Conservation (phyloP, 345 rosid species). For the Capsella bursapastoris region DNA sequence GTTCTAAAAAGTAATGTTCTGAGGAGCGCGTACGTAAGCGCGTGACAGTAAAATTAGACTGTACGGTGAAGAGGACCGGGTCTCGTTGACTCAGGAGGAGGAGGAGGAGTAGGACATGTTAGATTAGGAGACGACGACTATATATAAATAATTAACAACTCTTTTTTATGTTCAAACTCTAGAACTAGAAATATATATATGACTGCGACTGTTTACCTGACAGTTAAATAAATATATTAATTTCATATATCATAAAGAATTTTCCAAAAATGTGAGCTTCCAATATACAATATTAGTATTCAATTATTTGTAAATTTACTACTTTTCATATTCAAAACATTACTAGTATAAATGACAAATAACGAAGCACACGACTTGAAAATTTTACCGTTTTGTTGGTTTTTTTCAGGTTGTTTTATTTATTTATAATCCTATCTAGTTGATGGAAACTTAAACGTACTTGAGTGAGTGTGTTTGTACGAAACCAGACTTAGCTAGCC, state of each 20-base stretch:
- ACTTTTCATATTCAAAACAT: neutral
- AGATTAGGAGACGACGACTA: conserved; percentile 14
- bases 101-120: too few species aligned
- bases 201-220: conserved; percentile 15
- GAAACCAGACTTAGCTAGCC: too few species aligned
- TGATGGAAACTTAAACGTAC: too few species aligned
- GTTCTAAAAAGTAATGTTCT: neutral
- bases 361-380: neutral
- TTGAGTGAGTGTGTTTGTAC: too few species aligned
- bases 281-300: neutral
- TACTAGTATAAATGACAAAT: neutral
- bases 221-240: conserved; percentile 2
- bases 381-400: neutral
- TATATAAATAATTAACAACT: neutral
- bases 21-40: conserved; percentile 33
- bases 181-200: neutral
- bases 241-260: neutral
- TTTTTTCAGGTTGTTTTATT: too few species aligned
- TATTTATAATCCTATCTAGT: too few species aligned
- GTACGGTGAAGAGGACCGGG: conserved; percentile 10
- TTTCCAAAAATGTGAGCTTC: conserved; percentile 1
- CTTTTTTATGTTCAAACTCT: neutral
- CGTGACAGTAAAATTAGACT: conserved; percentile 13
- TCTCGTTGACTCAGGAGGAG: conserved; percentile 27
- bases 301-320: neutral